Base-by-base conservation (phyloP, 768 basidiomycete species). In the Russula olivacea region DNA sequence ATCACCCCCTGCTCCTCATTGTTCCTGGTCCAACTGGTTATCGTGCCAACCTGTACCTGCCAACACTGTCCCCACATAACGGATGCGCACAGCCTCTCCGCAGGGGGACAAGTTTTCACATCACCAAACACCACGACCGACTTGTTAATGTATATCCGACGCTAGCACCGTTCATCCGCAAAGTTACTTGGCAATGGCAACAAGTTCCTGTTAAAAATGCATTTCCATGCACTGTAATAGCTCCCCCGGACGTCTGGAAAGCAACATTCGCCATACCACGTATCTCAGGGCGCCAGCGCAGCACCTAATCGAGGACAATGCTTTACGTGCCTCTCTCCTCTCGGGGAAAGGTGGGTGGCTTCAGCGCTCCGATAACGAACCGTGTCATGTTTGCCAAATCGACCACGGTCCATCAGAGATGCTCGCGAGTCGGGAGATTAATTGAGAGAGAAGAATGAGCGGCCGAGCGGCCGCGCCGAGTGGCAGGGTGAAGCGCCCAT, bases 41-140 rank as follows among this genome's bases (percentile, higher is more conserved):
- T 48, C 53, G 11, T 19, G 21, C 45, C 4, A 55, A n/a, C n/a
- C 40, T 5, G 4, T 36, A 28, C 1, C 61, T n/a, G 50, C 41
- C 21, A 45, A 47, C 2, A 1, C 21, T 38, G 23, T 15, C 45
- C 53, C 60, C 49, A 19, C 30, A 17, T n/a, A 21, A 43, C 30
- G 40, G 25, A 34, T 40, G 17, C 14, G 30, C 55, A 62, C 57
- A 38, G 51, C 61, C 61, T 30, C 55, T 15, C 61, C 51, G 5
- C n/a, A 14, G 25, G 25, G 9, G 3, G 43, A 21, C 28, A 30
- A 32, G 6, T 61, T 62, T 57, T 62, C 61, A 36, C 55, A 62
- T 51, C 61, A 57, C 48, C 21, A 28, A 28, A 12, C 40, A 41
- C 19, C 23, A 9, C 38, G 32, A 47, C 45, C 28, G 41, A 28